Evolutionary conservation across 768 basidiomycete species (phyloP).

Genomic region (Termitomyces titanicus): DNA sequence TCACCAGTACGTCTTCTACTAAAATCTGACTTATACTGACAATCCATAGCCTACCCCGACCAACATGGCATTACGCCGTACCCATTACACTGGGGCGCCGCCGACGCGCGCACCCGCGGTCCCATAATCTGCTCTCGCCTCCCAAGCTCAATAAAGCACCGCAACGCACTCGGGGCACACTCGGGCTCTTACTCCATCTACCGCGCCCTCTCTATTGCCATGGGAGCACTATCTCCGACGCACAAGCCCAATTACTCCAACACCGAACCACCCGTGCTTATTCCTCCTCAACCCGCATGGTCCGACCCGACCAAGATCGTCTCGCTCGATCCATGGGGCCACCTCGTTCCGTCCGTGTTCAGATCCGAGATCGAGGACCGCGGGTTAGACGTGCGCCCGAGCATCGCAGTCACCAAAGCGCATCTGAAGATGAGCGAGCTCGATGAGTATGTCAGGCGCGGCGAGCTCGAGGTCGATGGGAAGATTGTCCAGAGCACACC

Average conservation of each 20-base stretch:
- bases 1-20: conserved; percentile 64
- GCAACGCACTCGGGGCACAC: conserved; percentile 94
- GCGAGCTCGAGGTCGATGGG: conserved; percentile 75
- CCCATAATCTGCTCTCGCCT: conserved; percentile 89
- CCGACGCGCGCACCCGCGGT: conserved; percentile 62
- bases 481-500: conserved; percentile 72
- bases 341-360: conserved; percentile 69
- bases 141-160: conserved; percentile 76
- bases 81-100: conserved; percentile 79
- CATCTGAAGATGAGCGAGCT: conserved; percentile 95
- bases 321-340: conserved; percentile 1
- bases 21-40: conserved; percentile 1
- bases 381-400: conserved; percentile 85
- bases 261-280: not conserved
- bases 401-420: conserved; percentile 89
- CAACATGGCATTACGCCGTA: conserved; percentile 85
- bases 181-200: conserved; percentile 94
- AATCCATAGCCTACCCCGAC: conserved; percentile 80
- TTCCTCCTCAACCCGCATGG: not conserved
- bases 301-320: not conserved
- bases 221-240: conserved; percentile 74
- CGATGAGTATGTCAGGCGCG: conserved; percentile 74
- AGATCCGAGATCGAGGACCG: conserved; percentile 59
- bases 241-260: conserved; percentile 53
- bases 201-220: conserved; percentile 87